Conservation (phyloP, 1,284 basidiomycete species). For the Puccinia brachypodii region DNA sequence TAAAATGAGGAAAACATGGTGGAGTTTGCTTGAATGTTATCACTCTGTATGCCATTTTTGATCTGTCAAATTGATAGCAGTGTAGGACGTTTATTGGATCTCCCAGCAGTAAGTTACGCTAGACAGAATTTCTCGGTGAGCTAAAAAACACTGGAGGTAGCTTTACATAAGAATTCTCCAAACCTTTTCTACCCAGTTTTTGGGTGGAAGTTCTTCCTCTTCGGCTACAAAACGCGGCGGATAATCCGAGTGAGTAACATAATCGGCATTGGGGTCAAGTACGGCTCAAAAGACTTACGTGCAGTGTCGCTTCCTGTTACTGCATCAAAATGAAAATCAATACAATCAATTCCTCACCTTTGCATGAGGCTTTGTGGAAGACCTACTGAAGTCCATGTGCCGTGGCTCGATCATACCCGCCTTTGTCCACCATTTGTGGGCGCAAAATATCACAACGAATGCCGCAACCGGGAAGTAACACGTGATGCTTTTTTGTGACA, state of each 20-base stretch:
- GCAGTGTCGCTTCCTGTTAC: slow-evolving; percentile 38
- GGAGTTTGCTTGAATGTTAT: background rate
- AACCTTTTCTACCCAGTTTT: slow-evolving; percentile 33
- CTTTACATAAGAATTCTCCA: slow-evolving; percentile 39
- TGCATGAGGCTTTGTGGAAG: background rate
- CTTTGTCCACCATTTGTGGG: slow-evolving; percentile 45
- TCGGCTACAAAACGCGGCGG: background rate
- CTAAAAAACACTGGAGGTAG: background rate
- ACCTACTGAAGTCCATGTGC: slow-evolving; percentile 48
- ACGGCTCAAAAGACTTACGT: slow-evolving; percentile 8
- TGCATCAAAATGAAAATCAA: background rate
- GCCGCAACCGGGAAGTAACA: slow-evolving; percentile 38
- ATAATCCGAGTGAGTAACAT: background rate
- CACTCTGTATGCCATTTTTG: background rate
- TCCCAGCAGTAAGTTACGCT: background rate
- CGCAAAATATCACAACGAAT: slow-evolving; percentile 30
- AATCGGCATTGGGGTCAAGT: background rate
- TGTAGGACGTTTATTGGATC: background rate
- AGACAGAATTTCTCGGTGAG: background rate
- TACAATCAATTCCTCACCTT: background rate
- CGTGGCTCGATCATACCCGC: slow-evolving; percentile 25
- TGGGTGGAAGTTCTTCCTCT: slow-evolving; percentile 45
- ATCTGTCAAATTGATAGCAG: background rate
- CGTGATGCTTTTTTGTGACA: slow-evolving; percentile 19
- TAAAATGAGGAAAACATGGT: background rate